phyloP scores from a whole-genome alignment of 108 stramenopile genomes.

The Epipyxis sp. region DNA sequence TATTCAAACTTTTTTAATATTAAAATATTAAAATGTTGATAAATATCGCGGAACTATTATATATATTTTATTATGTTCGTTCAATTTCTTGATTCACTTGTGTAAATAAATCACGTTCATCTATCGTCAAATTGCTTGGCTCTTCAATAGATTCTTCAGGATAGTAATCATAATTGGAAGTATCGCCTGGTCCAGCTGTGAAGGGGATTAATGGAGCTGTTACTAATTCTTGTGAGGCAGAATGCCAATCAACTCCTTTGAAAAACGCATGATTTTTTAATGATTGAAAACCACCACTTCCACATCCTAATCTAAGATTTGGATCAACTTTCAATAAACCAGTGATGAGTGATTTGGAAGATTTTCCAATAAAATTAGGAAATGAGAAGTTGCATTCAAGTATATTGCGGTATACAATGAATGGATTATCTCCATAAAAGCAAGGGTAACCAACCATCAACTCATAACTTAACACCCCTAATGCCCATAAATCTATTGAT shows the following conservation, averaged over 20 bases:
- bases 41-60: no score
- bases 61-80: neutral
- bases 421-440: slow-evolving; percentile 15
- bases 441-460: slow-evolving; percentile 18
- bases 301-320: slow-evolving; percentile 7
- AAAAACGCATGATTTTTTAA: slow-evolving; percentile 15
- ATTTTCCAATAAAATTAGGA: neutral
- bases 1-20: no score
- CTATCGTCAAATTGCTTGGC: neutral
- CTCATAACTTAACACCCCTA: slow-evolving; percentile 5
- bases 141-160: slow-evolving; percentile 28
- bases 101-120: slow-evolving; percentile 6
- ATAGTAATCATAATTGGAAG: slow-evolving; percentile 24
- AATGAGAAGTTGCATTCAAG: neutral
- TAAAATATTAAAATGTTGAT: no score
- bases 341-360: neutral
- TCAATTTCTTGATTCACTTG: neutral
- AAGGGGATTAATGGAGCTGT: neutral
- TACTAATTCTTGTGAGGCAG: neutral
- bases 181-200: neutral
- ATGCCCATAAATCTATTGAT: slow-evolving; percentile 26
- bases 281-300: neutral
- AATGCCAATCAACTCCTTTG: slow-evolving; percentile 18
- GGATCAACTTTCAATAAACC: neutral
- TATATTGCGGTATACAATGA: slow-evolving; percentile 14